Base-by-base conservation (phyloP, 176 grass and related monocot species). In the Cenchrus fungigraminus region DNA sequence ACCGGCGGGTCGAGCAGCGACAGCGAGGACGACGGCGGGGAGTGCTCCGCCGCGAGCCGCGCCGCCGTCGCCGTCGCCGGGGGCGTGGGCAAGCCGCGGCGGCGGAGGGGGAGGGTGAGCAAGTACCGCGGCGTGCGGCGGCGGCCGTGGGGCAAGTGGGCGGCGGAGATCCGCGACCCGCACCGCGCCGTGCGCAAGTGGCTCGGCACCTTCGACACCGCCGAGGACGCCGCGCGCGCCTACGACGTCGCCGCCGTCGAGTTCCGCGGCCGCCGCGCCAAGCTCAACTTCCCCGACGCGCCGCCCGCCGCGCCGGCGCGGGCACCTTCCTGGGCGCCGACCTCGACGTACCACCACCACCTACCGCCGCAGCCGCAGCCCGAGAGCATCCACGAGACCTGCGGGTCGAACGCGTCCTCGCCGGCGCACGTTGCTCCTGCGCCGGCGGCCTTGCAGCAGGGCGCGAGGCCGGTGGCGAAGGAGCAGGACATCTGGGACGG, bases 121-220 rank as follows among this genome's bases (percentile, higher is more conserved):
- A 85, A 77, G 64, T 97, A 86, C 90, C 69, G 83, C 49, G 95
- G 95, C 29, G 95, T 97, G 61, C 83, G 95, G 32, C 90, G 76
- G 58, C 86, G 95, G 55, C 88, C 86, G 13, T 97, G 95, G 92
- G 95, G 95, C 0, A 94, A 92, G 62, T 97, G 90, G 92, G 95
- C 88, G 25, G 95, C 95, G 79, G 92, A 97, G 88, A 97, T 97
- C 78, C 90, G 92, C 25, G 95, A 97, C 86, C 95, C 95, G 8
- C 88, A 67, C 53, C 85, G 88, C 76, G 92, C 88, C 22, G 92
- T 84, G 19, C 88, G 95, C 67, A 94, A 94, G 84, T 97, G 95
- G 95, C 92, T 97, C 13, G 92, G 95, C 85, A 97, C 95, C 67
- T 97, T 94, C 83, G 81, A 92, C 67, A 97, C 95, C 43, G 90